Base-by-base conservation (phyloP, 805 yeast species). In the Kregervanrija delftensis region DNA sequence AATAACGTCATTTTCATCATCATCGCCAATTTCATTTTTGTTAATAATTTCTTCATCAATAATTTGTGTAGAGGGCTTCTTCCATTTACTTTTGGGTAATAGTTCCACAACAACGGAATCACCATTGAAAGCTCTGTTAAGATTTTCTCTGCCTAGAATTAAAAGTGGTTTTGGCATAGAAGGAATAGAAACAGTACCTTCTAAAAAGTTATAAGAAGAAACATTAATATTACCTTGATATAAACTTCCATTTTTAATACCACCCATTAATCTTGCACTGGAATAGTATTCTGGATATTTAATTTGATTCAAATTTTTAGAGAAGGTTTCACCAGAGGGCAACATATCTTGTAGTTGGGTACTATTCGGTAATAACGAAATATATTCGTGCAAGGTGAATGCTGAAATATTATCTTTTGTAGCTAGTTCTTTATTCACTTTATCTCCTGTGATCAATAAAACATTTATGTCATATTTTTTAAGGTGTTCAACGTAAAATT, bases 81-180 rank as follows among this genome's bases (percentile, higher is more conserved):
- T 82, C 99, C 99, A 93, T 59, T 86, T 80, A 30, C 74, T 70
- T 52, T 86, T 77, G 1, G 98, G 96, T 37, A 93, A 69, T 37
- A 93, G 67, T 64, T 93, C 98, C 5, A 93, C 88, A 39, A 89
- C 86, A 30, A 93, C 98, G 33, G 80, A 76, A 58, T 93, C 99
- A 28, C 96, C 90, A 55, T 86, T 87, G 67, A 91, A 91, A 0
- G 91, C 85, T 64, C 99, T 79, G 62, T 93, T 93, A 54, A 93
- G 66, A 60, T 82, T 81, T 56, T 86, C 86, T 39, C 90, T 74
- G 0, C 99, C 99, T 11, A 85, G 65, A 34, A 93, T 70, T 35
- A 91, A 68, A 30, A 93, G 71, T 1, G 97, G 97, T 60, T 82
- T 84, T 37, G 87, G 81, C 57, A 87, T 82, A 0, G 84, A 77